phyloP scores from a whole-genome alignment of 257 asterid genomes.

The Gentiana macrophylla region DNA sequence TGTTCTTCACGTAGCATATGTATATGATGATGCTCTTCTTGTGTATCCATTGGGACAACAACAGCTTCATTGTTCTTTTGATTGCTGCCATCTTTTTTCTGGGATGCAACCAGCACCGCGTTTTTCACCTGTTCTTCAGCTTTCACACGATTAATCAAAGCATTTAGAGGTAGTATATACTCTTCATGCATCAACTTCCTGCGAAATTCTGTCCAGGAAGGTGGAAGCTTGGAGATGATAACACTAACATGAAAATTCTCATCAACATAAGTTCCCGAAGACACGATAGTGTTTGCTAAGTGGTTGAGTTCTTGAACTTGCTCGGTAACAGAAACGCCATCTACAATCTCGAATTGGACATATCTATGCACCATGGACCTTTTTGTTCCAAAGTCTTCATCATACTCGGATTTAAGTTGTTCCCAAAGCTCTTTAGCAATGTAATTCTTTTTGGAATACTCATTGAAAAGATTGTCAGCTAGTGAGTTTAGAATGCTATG shows the following conservation, averaged over 20 bases:
- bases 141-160: slow-evolving; percentile 38
- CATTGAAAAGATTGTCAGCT: slow-evolving; percentile 38
- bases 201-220: slow-evolving; percentile 59
- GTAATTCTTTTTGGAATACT: slow-evolving; percentile 35
- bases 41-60: too few relatives aligned
- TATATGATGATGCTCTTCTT: too few relatives aligned
- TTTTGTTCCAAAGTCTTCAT: slow-evolving; percentile 57
- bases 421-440: slow-evolving; percentile 69
- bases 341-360: slow-evolving; percentile 52
- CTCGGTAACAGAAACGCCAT: slow-evolving; percentile 40
- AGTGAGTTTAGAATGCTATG: slow-evolving; percentile 50
- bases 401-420: slow-evolving; percentile 33
- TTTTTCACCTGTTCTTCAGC: slow-evolving; percentile 34
- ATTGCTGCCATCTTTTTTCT: slow-evolving; percentile 21
- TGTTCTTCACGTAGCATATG: too few relatives aligned
- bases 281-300: slow-evolving; percentile 33
- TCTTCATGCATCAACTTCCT: slow-evolving; percentile 42
- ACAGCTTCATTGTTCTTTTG: slow-evolving; percentile 15
- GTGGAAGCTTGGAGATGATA: slow-evolving; percentile 64
- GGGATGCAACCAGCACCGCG: slow-evolving; percentile 13
- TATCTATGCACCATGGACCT: slow-evolving; percentile 53
- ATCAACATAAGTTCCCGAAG: slow-evolving; percentile 51
- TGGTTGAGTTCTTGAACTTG: slow-evolving; percentile 54
- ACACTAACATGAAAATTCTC: slow-evolving; percentile 45
- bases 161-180: slow-evolving; percentile 20